Conservation (phyloP, 768 basidiomycete genomes). For the Gloeopeniophorella convolvens region DNA sequence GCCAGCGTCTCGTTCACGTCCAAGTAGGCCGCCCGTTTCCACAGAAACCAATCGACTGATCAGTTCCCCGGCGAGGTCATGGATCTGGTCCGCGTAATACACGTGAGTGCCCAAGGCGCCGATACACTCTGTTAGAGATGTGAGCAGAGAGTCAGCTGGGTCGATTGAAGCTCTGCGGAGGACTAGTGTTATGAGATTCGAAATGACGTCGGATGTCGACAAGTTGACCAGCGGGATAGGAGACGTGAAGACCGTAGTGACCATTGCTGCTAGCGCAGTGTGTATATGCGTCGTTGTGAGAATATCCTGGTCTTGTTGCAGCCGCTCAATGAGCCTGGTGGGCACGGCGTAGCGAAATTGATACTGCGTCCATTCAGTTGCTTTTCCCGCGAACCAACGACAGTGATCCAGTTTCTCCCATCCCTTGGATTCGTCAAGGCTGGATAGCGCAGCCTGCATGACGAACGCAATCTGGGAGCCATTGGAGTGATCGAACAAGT, state of each 20-base stretch:
- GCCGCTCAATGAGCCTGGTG: slow-evolving; percentile 72
- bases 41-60: slow-evolving; percentile 66
- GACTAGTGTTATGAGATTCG: slow-evolving; percentile 68
- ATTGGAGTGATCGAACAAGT: slow-evolving; percentile 69
- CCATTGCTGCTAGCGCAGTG: slow-evolving; percentile 64
- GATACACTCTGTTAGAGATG: slow-evolving; percentile 66
- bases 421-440: slow-evolving; percentile 49
- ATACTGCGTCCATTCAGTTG: slow-evolving; percentile 85
- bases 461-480: slow-evolving; percentile 66
- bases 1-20: slow-evolving; percentile 32
- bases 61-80: slow-evolving; percentile 82
- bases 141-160: slow-evolving; percentile 57
- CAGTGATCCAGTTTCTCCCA: slow-evolving; percentile 72
- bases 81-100: slow-evolving; percentile 94
- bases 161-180: slow-evolving; percentile 61
- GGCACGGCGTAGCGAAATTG: slow-evolving; percentile 91
- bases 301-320: slow-evolving; percentile 56
- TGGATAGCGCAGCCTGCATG: slow-evolving; percentile 66
- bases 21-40: slow-evolving; percentile 54
- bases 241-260: slow-evolving; percentile 76
- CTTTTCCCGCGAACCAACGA: slow-evolving; percentile 73
- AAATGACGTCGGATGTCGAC: slow-evolving; percentile 83
- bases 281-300: slow-evolving; percentile 44
- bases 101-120: slow-evolving; percentile 84
- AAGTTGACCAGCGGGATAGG: slow-evolving; percentile 81